phyloP scores from a whole-genome alignment of 768 basidiomycete species.

The Amanita rubescens region DNA sequence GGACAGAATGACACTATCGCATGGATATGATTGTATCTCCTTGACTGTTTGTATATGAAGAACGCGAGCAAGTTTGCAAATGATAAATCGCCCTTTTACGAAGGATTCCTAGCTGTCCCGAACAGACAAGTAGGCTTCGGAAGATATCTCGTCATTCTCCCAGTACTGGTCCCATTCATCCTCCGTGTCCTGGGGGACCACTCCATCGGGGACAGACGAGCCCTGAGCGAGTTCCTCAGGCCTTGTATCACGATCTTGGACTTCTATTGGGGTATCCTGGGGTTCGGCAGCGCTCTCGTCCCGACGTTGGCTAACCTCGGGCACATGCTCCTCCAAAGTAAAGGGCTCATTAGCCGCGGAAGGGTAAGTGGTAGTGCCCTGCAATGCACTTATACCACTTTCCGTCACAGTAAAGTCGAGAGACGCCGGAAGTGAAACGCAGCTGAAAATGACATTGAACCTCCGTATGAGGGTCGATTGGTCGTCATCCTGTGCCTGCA shows the following conservation, averaged over 20 bases:
- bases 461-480: constrained; percentile 55
- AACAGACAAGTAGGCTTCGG: constrained; percentile 23
- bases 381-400: constrained; percentile 41
- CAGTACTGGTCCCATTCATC: constrained; percentile 47
- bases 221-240: neutral
- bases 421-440: constrained; percentile 45
- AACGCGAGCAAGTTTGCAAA: too few relatives aligned
- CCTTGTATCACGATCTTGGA: neutral
- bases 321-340: neutral
- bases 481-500: constrained; percentile 23
- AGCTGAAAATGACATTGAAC: constrained; percentile 73
- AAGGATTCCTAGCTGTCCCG: constrained; percentile 6
- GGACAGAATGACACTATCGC: too few relatives aligned
- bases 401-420: constrained; percentile 71
- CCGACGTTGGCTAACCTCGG: neutral
- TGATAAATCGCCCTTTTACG: too few relatives aligned
- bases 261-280: neutral
- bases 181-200: constrained; percentile 14
- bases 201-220: neutral
- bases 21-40: constrained; percentile 24
- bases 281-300: neutral
- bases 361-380: constrained; percentile 13
- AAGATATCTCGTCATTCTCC: constrained; percentile 33
- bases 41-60: constrained; percentile 25
- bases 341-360: neutral